These are phyloP conservation scores for Dactylis glomerata DNA, from an alignment of 176 grass and related monocot genomes.

Conservation along the genomic window DNA sequence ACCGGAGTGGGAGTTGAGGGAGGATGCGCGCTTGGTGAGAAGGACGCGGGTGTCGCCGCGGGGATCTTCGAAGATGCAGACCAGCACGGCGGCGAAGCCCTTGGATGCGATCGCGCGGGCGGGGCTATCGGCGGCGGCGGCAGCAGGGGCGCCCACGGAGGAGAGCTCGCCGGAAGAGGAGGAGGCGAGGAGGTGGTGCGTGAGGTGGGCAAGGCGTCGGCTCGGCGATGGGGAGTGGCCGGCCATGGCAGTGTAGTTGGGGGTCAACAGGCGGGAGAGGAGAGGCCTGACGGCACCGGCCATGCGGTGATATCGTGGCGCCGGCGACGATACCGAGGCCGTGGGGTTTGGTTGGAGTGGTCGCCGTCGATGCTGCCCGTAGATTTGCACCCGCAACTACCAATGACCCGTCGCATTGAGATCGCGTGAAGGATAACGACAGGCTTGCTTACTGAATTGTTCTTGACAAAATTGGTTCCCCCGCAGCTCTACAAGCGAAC, in stretches of 20 bases:
- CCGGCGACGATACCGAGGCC: background rate
- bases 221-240: conserved; percentile 6
- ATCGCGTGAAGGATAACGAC: background rate
- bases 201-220: conserved; percentile 33
- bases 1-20: conserved; percentile 79
- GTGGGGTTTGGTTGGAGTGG: background rate
- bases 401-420: background rate
- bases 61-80: conserved; percentile 83
- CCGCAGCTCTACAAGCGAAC: no score
- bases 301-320: conserved; percentile 11
- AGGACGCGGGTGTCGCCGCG: conserved; percentile 61
- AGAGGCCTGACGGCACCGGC: conserved; percentile 28
- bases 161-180: conserved; percentile 36
- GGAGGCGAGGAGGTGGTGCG: conserved; percentile 27
- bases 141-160: conserved; percentile 35
- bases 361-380: background rate
- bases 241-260: conserved; percentile 30
- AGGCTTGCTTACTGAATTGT: background rate
- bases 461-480: background rate
- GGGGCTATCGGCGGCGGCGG: conserved; percentile 27
- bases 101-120: conserved; percentile 11
- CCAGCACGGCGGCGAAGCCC: conserved; percentile 62
- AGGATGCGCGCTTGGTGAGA: conserved; percentile 83
- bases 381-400: background rate
- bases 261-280: conserved; percentile 33